These are phyloP conservation scores for Cercospora sp. DNA, from an alignment of 2,329 filamentous ascomycete species.

Conservation along the genomic window DNA sequence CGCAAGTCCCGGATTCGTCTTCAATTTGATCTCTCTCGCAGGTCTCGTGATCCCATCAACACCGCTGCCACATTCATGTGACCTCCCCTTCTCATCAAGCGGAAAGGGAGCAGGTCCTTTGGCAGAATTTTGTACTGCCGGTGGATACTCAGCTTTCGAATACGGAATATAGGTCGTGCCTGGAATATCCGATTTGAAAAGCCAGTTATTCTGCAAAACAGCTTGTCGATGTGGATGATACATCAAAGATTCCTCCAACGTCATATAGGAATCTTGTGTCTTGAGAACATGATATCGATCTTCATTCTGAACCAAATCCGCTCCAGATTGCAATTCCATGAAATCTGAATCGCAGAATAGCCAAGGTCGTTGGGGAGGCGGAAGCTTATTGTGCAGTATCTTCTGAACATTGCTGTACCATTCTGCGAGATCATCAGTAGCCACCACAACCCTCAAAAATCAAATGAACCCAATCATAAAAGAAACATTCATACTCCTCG, in stretches of 20 bases:
- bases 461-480: too few relatives aligned
- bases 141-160: not conserved
- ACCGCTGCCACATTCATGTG: not conserved
- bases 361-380: not conserved
- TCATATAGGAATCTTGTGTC: not conserved
- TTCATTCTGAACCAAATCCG: not conserved
- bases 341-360: slow-evolving; percentile 14
- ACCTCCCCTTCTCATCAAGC: not conserved
- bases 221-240: not conserved
- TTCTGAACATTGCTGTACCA: slow-evolving; percentile 3
- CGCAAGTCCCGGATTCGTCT: not conserved
- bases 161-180: not conserved
- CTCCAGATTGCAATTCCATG: not conserved
- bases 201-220: not conserved
- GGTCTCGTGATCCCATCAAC: not conserved
- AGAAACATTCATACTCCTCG: too few relatives aligned
- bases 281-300: not conserved
- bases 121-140: not conserved
- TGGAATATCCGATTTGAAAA: not conserved
- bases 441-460: too few relatives aligned
- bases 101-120: not conserved
- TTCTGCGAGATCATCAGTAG: not conserved
- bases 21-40: not conserved
- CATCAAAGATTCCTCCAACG: not conserved
- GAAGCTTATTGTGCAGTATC: not conserved